A percentile compares a stretch with the other conserved stretches of the same genome.
These are phyloP conservation scores for Hypoxylon lenormandii DNA, from an alignment of 495 filamentous ascomycete genomes.

Conservation along the genomic window DNA sequence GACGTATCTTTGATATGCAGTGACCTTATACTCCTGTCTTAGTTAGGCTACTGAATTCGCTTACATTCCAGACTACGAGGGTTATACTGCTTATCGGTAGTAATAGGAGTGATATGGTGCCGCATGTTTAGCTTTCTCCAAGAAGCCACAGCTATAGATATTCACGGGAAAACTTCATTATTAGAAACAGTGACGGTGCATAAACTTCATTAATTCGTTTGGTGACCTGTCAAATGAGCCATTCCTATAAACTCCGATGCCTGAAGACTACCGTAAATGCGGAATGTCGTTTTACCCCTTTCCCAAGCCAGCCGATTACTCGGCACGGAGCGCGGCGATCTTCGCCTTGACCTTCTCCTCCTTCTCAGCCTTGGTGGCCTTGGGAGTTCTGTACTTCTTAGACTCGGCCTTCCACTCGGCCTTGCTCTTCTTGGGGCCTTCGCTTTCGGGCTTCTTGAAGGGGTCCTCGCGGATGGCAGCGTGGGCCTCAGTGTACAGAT, in stretches of 20 bases:
- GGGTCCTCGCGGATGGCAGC: conserved; percentile 97
- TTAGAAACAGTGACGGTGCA: conserved; percentile 47
- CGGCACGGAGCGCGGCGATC: conserved; percentile 77
- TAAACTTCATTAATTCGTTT: conserved; percentile 54
- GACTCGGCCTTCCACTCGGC: conserved; percentile 96
- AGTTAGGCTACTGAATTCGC: too few relatives aligned
- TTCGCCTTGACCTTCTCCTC: conserved; percentile 82
- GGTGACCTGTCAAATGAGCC: conserved; percentile 47
- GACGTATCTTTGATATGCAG: too few relatives aligned
- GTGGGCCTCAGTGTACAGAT: conserved; percentile 94
- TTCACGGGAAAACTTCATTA: conserved; percentile 23
- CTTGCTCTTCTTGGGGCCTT: conserved; percentile 87
- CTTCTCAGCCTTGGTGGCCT: conserved; percentile 84
- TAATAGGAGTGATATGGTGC: too few relatives aligned
- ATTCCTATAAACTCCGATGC: conserved; percentile 53
- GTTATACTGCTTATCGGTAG: too few relatives aligned
- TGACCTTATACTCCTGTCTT: too few relatives aligned
- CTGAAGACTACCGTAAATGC: conserved; percentile 50
- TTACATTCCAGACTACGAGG: too few relatives aligned
- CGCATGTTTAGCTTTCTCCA: too few relatives aligned
- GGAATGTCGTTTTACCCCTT: conserved; percentile 45
- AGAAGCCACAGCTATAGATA: background rate
- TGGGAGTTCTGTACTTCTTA: conserved; percentile 81
- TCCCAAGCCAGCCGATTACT: conserved; percentile 50
- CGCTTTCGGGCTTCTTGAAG: conserved; percentile 90